These are phyloP conservation scores for Vigna unguiculata DNA, from an alignment of 306 rosid genomes.

Conservation along the genomic window DNA sequence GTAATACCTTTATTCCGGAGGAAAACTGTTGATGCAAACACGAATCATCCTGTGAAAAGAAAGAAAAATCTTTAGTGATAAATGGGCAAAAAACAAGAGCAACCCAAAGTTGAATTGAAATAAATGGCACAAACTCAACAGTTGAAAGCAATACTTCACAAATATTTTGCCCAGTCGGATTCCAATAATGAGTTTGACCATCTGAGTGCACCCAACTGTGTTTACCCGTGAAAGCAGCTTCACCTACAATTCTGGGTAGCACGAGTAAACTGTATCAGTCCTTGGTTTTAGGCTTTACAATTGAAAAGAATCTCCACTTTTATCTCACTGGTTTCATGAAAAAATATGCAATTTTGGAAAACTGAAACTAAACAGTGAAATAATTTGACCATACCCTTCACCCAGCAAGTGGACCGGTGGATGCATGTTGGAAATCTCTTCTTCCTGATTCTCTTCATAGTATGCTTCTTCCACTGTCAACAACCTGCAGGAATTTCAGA, in stretches of 20 bases:
- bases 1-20: slow-evolving; percentile 80
- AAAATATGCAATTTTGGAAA: slow-evolving; percentile 5
- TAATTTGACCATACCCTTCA: slow-evolving; percentile 69
- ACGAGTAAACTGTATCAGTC: slow-evolving; percentile 42
- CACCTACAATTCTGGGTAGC: slow-evolving; percentile 68
- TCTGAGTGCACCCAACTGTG: slow-evolving; percentile 76
- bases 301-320: slow-evolving; percentile 15
- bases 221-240: slow-evolving; percentile 76
- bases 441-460: slow-evolving; percentile 63
- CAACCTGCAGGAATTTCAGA: slow-evolving; percentile 65
- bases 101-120: slow-evolving; percentile 1
- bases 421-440: slow-evolving; percentile 56
- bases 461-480: slow-evolving; percentile 74
- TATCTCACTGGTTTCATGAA: neutral
- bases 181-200: slow-evolving; percentile 49
- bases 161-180: slow-evolving; percentile 36
- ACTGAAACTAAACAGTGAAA: neutral
- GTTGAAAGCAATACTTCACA: slow-evolving; percentile 53
- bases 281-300: slow-evolving; percentile 1
- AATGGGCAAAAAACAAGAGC: slow-evolving; percentile 28
- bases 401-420: slow-evolving; percentile 71
- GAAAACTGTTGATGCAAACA: slow-evolving; percentile 63
- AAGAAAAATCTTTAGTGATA: slow-evolving; percentile 5
- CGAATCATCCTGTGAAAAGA: slow-evolving; percentile 57
- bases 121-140: neutral